Base-by-base conservation (phyloP, 768 basidiomycete genomes). In the Tubosaeta brunneosetosa region DNA sequence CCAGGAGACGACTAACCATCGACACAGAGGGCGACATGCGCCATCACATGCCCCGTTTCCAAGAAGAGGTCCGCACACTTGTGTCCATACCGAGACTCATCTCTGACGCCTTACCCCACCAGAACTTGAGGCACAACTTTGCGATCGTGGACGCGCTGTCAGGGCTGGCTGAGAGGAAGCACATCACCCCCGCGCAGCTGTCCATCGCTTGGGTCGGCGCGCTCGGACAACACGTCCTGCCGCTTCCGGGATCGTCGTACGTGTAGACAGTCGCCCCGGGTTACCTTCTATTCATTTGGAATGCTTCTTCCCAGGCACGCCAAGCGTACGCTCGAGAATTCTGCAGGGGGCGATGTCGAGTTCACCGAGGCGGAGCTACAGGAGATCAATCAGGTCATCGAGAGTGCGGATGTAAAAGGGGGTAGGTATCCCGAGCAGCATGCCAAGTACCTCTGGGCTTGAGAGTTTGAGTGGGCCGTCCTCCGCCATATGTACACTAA, bases 161-260 rank as follows among this genome's bases (percentile, higher is more conserved):
- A 17, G 65, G 58, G 22, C 58, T 82, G 11, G 78, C 77, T 1
- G 52, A 70, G 50, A 70, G 66, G 60, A 77, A 76, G 59, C 66
- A 70, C 0, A 60, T 79, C 33, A 73, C 76, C 4, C 64, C 75
- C 6, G 73, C 67, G 1, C 77, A 78, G 51, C 66, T 78, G n/a
- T 65, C 60, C 53, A 68, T 78, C 17, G 76, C 70, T 9, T 78
- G 77, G 77, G 75, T 78, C 0, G 44, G 57, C 13, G 63, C 72
- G 0, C 66, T 72, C 4, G 73, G 76, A 3, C 22, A 60, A 0
- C 71, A 76, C 57, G 73, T 78, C 40, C 74, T 82, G 47, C 79
- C 81, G 4, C 71, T 81, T 31, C 78, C 78, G 6, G 80, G 81
- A 19, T 76, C 74, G 8, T 73, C 73, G 74, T 75, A 56, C 46